Evolutionary conservation across 2,329 filamentous ascomycete genomes (phyloP).

Genomic region (Trichoderma polysporum): DNA sequence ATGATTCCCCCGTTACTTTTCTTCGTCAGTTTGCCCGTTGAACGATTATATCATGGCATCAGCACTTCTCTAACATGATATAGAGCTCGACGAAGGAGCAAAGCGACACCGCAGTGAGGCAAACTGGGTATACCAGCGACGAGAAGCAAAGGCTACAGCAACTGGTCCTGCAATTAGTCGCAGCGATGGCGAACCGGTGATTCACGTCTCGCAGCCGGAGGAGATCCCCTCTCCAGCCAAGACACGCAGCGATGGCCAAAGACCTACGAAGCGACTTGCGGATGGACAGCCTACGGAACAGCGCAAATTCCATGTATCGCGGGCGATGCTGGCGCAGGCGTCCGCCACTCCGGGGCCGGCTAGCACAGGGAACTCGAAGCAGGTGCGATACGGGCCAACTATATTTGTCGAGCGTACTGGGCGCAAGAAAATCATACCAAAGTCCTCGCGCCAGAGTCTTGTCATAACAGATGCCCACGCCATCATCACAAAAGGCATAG

Average conservation of each 20-base stretch:
- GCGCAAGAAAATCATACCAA: constrained; percentile 38
- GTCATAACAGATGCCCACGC: constrained; percentile 20
- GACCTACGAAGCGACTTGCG: constrained; percentile 4
- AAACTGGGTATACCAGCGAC: constrained; percentile 58
- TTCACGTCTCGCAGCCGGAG: constrained; percentile 48
- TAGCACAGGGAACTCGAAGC: constrained; percentile 41
- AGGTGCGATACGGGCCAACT: constrained; percentile 43
- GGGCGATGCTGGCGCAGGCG: constrained; percentile 41
- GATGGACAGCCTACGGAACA: constrained; percentile 34
- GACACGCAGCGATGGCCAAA: constrained; percentile 22
- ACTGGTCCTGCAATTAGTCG: constrained; percentile 25
- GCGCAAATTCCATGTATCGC: constrained; percentile 57
- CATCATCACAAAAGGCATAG: background rate
- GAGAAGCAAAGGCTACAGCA: constrained; percentile 36
- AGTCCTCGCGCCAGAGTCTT: constrained; percentile 23
- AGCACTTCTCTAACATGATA: constrained; percentile 23
- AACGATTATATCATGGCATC: constrained; percentile 3
- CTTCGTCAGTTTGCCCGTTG: constrained; percentile 45
- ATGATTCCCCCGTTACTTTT: constrained; percentile 54
- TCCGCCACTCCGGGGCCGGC: constrained; percentile 23
- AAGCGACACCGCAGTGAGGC: constrained; percentile 54
- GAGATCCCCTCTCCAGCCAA: constrained; percentile 28
- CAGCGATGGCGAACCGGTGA: constrained; percentile 41
- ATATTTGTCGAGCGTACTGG: constrained; percentile 55
- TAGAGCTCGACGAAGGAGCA: constrained; percentile 52